Conservation (phyloP, 2,329 filamentous ascomycete genomes). For the Fusarium goolgardi region DNA sequence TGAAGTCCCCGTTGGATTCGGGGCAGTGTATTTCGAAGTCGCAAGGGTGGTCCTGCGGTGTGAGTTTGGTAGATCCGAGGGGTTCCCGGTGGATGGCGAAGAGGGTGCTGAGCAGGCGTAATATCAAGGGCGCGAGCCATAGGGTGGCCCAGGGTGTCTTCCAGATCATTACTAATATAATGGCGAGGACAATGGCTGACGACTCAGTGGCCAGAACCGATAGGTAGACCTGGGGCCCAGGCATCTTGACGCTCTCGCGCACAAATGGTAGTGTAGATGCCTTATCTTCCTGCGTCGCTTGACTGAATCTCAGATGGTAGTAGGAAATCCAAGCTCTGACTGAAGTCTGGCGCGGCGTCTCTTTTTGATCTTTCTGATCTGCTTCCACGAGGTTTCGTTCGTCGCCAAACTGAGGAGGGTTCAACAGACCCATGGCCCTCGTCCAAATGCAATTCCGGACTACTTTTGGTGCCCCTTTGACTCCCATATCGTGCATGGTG, state of each 20-base stretch:
- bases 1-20: background rate
- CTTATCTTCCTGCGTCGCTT: background rate
- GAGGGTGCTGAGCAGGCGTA: background rate
- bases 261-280: background rate
- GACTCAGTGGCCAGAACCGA: background rate
- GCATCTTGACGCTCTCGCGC: background rate
- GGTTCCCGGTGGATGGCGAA: background rate
- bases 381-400: rapidly evolving
- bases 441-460: background rate
- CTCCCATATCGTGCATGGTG: background rate
- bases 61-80: background rate
- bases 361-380: background rate
- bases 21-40: background rate
- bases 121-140: background rate
- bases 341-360: background rate
- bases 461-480: background rate
- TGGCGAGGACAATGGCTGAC: background rate
- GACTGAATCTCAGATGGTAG: background rate
- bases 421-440: background rate
- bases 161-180: background rate
- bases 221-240: background rate
- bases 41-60: background rate
- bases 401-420: rapidly evolving
- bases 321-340: background rate
- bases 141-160: background rate